Evolutionary conservation across 192 early-diverging fungal genomes (phyloP), one percentile per base, ranked within the genome.

Genomic region (Backusella australiensis): DNA sequence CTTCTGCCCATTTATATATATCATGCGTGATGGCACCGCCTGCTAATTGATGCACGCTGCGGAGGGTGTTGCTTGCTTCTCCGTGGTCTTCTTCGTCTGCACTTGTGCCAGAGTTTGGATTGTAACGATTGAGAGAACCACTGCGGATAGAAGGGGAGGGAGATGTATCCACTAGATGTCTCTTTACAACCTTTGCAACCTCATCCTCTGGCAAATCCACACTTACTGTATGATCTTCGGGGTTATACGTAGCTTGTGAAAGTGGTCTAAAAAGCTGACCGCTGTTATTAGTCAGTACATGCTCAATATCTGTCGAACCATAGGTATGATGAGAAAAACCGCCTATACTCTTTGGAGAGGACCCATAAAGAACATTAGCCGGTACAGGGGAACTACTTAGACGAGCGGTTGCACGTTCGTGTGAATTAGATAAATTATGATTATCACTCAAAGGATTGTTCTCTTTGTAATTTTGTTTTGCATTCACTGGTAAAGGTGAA

Each of bases 1-100:
- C 87, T 59, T 96, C 90, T 23, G 91, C 87, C 93, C 94, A 96
- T 83, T 94, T 91, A 81, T 98, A 98, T 72, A 98, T 92, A 69
- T 95, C 91, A 69, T 93, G 90, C 4, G 96, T 95, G 74, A 92
- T 93, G 73, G 93, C 91, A 35, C 92, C 94, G 35, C 91, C 91
- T 23, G 87, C 85, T 34, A 94, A 75, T 46, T 85, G 88, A 76
- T 90, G 88, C 19, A 82, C 79, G 21, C 76, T 85, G 9, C 79
- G 67, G 75, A 77, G 34, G 73, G 75, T 44, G 71, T 74, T 56
- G 14, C 73, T 67, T 42, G 67, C 29, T 74, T 69, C 38, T 63
- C 8, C 26, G 19, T 14, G 23, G 39, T 69, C 21, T 12, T 36
- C 39, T 19, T 69, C 68, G 1, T 38, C 35, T 34, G 35, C n/a